These are phyloP conservation scores for Cryptomeria japonica DNA, from an alignment of 75 land plant genomes.

Conservation along the genomic window DNA sequence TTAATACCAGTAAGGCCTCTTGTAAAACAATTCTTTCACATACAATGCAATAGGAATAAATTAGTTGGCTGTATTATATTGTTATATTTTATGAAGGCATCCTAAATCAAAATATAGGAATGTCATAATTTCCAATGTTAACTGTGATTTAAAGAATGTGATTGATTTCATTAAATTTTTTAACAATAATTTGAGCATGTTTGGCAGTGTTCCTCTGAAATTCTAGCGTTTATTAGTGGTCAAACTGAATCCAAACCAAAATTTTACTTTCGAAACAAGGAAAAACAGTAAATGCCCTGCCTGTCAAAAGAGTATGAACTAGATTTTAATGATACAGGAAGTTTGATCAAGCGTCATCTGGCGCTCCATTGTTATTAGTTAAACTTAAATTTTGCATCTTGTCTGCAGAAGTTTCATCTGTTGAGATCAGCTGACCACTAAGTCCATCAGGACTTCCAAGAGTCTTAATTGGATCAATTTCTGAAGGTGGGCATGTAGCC, in stretches of 20 bases:
- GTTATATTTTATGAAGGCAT: background rate
- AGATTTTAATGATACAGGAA: background rate
- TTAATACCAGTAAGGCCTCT: no score
- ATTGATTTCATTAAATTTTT: background rate
- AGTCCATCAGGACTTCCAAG: background rate
- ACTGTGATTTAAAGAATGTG: background rate
- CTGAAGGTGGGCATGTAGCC: background rate
- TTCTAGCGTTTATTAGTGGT: background rate
- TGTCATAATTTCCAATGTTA: background rate
- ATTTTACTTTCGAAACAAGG: background rate
- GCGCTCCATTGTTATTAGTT: background rate
- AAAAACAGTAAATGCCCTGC: background rate
- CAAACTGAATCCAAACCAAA: background rate
- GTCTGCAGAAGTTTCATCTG: background rate
- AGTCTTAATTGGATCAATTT: background rate
- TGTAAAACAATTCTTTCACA: background rate
- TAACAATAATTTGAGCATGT: background rate
- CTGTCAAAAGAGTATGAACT: background rate
- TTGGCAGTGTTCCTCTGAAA: background rate
- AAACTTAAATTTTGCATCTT: slow-evolving; percentile 6
- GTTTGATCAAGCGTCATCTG: background rate
- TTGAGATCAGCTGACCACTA: slow-evolving; percentile 7
- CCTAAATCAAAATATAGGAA: background rate
- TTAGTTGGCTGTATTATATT: background rate
- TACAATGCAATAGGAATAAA: background rate